phyloP scores from a whole-genome alignment of 805 yeast species.

The Starmera dryadoides region DNA sequence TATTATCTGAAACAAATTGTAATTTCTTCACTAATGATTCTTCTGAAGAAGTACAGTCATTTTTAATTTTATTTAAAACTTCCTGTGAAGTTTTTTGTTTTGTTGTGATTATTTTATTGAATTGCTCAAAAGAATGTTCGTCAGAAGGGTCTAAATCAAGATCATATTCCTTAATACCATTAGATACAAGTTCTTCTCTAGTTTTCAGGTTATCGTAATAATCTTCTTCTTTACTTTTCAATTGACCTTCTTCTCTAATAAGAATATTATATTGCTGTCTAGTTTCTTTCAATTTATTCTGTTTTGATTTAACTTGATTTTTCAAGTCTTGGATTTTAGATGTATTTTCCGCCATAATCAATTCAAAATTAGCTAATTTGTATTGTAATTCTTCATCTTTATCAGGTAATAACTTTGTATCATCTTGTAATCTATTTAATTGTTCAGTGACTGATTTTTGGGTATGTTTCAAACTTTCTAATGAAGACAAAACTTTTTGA shows the following conservation, averaged over 20 bases:
- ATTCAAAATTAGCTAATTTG: constrained; percentile 35
- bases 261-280: constrained; percentile 29
- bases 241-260: constrained; percentile 48
- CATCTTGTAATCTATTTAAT: constrained; percentile 38
- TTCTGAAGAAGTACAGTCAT: constrained; percentile 3
- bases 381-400: constrained; percentile 32
- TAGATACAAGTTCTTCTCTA: constrained; percentile 14
- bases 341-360: constrained; percentile 21
- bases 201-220: constrained; percentile 19
- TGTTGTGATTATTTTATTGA: constrained; percentile 9
- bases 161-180: not conserved
- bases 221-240: constrained; percentile 35
- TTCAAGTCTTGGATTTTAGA: constrained; percentile 20
- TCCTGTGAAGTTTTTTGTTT: constrained; percentile 7
- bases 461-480: constrained; percentile 49
- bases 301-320: constrained; percentile 14
- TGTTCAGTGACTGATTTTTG: constrained; percentile 40
- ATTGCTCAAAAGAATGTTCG: not conserved
- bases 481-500: constrained; percentile 59
- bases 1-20: constrained; percentile 21
- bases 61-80: constrained; percentile 3
- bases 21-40: constrained; percentile 13
- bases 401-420: constrained; percentile 40
- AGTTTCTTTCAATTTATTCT: constrained; percentile 14
- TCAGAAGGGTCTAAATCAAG: constrained; percentile 1